A percentile compares a stretch with the other conserved stretches of the same genome.
These are phyloP conservation scores for Suillus hirtellus DNA, from an alignment of 768 basidiomycete genomes.

Conservation along the genomic window DNA sequence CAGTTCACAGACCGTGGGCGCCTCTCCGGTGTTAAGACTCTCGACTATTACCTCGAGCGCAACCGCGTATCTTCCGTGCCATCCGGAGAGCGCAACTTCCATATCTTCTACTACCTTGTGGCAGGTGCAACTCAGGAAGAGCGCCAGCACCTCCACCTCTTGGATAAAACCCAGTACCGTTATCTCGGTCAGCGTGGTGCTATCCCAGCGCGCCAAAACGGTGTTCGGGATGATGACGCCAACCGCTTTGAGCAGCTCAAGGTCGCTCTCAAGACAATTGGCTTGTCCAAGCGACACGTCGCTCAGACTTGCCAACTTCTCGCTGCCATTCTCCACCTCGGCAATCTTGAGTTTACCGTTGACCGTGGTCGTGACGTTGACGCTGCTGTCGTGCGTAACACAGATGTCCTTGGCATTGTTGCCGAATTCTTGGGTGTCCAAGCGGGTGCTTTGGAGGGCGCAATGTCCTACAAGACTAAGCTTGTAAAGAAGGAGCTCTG, in stretches of 20 bases:
- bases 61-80: conserved; percentile 86
- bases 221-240: conserved; percentile 76
- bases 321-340: conserved; percentile 94
- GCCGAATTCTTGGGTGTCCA: conserved; percentile 91
- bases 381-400: conserved; percentile 88
- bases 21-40: conserved; percentile 86
- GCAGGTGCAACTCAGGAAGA: conserved; percentile 90
- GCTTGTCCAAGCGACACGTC: conserved; percentile 91
- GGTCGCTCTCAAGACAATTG: conserved; percentile 88
- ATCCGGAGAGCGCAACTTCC: conserved; percentile 94
- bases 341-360: conserved; percentile 89
- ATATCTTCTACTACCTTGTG: conserved; percentile 96
- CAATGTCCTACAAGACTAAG: conserved; percentile 89
- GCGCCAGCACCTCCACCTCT: conserved; percentile 80
- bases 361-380: conserved; percentile 87
- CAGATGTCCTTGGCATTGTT: conserved; percentile 77
- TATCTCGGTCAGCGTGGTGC: conserved; percentile 77
- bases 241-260: conserved; percentile 92
- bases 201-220: conserved; percentile 40
- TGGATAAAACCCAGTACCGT: conserved; percentile 79
- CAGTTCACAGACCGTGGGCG: conserved; percentile 94
- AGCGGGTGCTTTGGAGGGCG: conserved; percentile 67
- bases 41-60: conserved; percentile 95
- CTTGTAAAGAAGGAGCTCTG: conserved; percentile 96
- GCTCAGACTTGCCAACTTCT: conserved; percentile 94